A percentile compares a stretch with the other conserved stretches of the same genome.
Evolutionary conservation across 2,329 filamentous ascomycete species (phyloP).

Genomic region (Alternaria consortialis): DNA sequence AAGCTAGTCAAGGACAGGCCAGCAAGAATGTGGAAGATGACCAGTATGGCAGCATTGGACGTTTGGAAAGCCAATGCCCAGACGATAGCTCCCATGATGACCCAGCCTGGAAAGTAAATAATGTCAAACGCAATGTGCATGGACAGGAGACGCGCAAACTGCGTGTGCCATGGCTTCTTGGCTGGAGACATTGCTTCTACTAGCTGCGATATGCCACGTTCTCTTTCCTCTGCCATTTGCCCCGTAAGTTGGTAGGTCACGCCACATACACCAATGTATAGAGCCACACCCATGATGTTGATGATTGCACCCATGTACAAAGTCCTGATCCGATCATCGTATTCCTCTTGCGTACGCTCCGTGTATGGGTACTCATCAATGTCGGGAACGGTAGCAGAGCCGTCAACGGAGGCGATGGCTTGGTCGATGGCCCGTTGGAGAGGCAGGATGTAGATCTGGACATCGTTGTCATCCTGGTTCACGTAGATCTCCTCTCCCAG

Average conservation of each 20-base stretch:
- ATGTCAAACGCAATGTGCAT: slow-evolving; percentile 82
- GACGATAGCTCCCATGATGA: slow-evolving; percentile 76
- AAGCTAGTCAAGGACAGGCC: slow-evolving; percentile 82
- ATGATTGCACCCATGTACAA: slow-evolving; percentile 78
- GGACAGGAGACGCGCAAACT: slow-evolving; percentile 78
- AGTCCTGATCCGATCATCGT: slow-evolving; percentile 70
- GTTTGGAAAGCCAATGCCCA: slow-evolving; percentile 64
- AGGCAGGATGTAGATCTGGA: slow-evolving; percentile 79
- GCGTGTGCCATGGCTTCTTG: slow-evolving; percentile 75
- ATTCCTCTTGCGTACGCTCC: slow-evolving; percentile 71
- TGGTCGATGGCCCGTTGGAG: slow-evolving; percentile 80
- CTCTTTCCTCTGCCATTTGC: slow-evolving; percentile 83
- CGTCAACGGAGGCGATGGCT: slow-evolving; percentile 70
- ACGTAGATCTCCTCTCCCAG: slow-evolving; percentile 73
- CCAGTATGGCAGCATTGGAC: slow-evolving; percentile 55
- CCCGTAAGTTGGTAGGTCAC: slow-evolving; percentile 88
- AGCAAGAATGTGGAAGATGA: slow-evolving; percentile 74
- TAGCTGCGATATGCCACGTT: slow-evolving; percentile 85
- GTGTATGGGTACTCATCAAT: slow-evolving; percentile 79
- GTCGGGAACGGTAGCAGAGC: slow-evolving; percentile 49
- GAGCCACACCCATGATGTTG: slow-evolving; percentile 78
- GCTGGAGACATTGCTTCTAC: slow-evolving; percentile 93
- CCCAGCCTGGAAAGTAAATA: slow-evolving; percentile 83
- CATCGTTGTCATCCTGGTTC: slow-evolving; percentile 72
- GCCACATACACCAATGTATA: slow-evolving; percentile 81